Evolutionary conservation across 768 basidiomycete genomes (phyloP).

Genomic region (Boletus sensibilis): DNA sequence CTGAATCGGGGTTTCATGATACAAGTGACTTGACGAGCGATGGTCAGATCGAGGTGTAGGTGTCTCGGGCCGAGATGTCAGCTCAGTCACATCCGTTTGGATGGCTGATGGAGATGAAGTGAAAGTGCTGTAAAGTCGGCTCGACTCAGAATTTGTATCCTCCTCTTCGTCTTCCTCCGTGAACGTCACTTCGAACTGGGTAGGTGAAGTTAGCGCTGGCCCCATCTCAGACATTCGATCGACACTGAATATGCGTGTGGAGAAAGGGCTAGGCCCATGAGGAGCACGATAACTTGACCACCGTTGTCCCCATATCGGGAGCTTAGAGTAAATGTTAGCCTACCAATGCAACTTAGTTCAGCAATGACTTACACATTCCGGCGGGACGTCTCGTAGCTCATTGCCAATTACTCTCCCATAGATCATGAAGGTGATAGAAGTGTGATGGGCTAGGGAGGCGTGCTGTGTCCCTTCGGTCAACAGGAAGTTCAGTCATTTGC

Average conservation of each 20-base stretch:
- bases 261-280: conserved; percentile 28
- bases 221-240: conserved; percentile 24
- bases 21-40: neutral
- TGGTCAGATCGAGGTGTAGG: neutral
- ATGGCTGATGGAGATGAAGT: conserved; percentile 10
- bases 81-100: conserved; percentile 1
- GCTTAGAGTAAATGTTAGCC: conserved; percentile 19
- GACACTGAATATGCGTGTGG: conserved; percentile 18
- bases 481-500: conserved; percentile 17
- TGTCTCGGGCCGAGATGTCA: neutral
- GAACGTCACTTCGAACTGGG: conserved; percentile 19
- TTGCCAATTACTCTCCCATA: conserved; percentile 31
- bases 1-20: neutral
- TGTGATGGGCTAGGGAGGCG: conserved; percentile 15
- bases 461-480: conserved; percentile 18
- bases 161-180: conserved; percentile 22
- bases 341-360: neutral
- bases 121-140: conserved; percentile 6
- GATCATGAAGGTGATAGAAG: conserved; percentile 20
- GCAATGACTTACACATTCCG: conserved; percentile 25
- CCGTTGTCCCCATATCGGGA: conserved; percentile 35
- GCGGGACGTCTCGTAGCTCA: conserved; percentile 32
- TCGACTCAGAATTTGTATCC: conserved; percentile 14
- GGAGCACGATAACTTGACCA: conserved; percentile 26
- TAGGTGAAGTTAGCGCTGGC: conserved; percentile 19